Base-by-base conservation (phyloP, 352 stramenopile genomes). In the Phytopythium ostracodes region DNA sequence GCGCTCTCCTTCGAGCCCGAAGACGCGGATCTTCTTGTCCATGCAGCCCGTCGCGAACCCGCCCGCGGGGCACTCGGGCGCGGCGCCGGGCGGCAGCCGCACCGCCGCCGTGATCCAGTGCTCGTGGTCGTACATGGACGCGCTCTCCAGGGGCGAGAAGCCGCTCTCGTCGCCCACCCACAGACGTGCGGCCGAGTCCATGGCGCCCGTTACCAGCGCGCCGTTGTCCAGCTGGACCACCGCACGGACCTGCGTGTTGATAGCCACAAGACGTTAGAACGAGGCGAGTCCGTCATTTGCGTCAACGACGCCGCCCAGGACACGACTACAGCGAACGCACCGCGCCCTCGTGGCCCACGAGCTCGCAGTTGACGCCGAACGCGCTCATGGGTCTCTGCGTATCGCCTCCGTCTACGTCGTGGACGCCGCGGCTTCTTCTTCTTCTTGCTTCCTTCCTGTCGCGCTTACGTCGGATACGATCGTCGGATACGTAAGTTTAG, bases 51-150 rank as follows among this genome's bases (percentile, higher is more conserved):
- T 91, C 10, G 77, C 84, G 64, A 93, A 92, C 35, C 79, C 84
- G 8, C 72, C 80, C 11, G 61, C 62, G 2, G 27, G 47, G 15
- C 24, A 38, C 27, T 22, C 47, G 6, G 47, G 25, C 17, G 17
- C 5, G 7, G 47, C 25, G 14, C 47, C 47, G 0, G 47, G 47
- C 1, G 71, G 67, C 27, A 93, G 66, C 25, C 66, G 60, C 50
- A 82, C 49, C 25, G 81, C 69, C 47, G 82, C 77, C 22, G 86
- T 95, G 29, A 95, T 76, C 86, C 86, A 95, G 70, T 95, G 86
- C 58, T 92, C 82, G 58, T 95, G 86, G 53, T 81, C 84, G 59
- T 82, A 93, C 43, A 91, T 73, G 24, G 72, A 76, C 25, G 80
- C 77, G 35, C 70, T 79, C 20, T 87, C 75, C 24, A 93, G 59